A percentile compares a stretch with the other conserved stretches of the same genome.
Evolutionary conservation across 345 rosid genomes (phyloP).

Genomic region (Salix udensis): DNA sequence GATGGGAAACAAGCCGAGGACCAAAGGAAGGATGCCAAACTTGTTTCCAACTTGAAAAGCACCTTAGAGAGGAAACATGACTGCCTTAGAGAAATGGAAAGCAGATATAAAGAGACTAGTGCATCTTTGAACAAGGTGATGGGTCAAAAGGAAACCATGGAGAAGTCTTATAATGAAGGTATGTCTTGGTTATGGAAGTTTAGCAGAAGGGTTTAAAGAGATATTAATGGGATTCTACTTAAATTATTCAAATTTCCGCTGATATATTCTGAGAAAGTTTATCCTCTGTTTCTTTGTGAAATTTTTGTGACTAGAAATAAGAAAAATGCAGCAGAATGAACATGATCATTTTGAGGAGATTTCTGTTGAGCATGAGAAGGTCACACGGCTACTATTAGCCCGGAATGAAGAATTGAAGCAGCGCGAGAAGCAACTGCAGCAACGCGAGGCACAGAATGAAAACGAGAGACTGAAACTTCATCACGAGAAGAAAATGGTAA

Average conservation of each 20-base stretch:
- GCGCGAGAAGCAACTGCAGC: conserved; percentile 43
- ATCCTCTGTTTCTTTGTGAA: not conserved
- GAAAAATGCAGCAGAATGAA: conserved; percentile 34
- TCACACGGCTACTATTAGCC: conserved; percentile 25
- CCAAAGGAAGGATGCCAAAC: conserved; percentile 29
- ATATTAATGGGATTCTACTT: not conserved
- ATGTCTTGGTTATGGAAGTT: not conserved
- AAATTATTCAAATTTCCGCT: not conserved
- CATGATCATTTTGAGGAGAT: conserved; percentile 39
- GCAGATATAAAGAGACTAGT: conserved; percentile 31
- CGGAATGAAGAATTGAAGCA: conserved; percentile 35
- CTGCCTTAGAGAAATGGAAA: conserved; percentile 39
- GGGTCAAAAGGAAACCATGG: conserved; percentile 37
- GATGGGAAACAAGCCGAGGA: conserved; percentile 47
- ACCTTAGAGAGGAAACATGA: conserved; percentile 41
- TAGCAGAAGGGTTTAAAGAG: not conserved
- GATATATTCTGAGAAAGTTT: not conserved
- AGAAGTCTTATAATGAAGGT: conserved; percentile 55
- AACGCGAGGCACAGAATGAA: conserved; percentile 46
- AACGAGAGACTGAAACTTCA: conserved; percentile 38
- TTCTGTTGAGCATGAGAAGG: conserved; percentile 40
- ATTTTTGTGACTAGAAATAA: conserved; percentile 19
- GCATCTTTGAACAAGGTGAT: conserved; percentile 20
- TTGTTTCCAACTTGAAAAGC: conserved; percentile 37
- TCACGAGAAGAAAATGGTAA: conserved; percentile 49